Percentiles rank a stretch among this genome's conserved stretches.
Evolutionary conservation across 164 flowering plant genomes (phyloP).

Genomic region (Dillenia suffruticosa): DNA sequence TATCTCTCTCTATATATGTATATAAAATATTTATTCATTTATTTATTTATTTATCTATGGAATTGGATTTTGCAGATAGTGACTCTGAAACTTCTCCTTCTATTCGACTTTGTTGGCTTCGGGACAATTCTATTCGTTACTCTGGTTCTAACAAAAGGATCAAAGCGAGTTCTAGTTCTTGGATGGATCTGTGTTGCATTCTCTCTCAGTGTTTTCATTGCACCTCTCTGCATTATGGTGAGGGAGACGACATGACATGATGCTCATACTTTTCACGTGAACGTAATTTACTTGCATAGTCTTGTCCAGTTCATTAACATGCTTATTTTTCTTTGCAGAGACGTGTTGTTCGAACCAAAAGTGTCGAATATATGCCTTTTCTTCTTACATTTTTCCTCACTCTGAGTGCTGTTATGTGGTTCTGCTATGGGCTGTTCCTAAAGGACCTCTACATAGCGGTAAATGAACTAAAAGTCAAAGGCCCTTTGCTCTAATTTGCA

Average conservation of each 20-base stretch:
- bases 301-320: not conserved
- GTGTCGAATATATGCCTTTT: slow-evolving; percentile 25
- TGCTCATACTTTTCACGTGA: too few species aligned
- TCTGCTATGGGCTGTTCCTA: slow-evolving; percentile 15
- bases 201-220: slow-evolving; percentile 11
- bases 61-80: slow-evolving; percentile 14
- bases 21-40: not conserved
- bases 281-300: too few species aligned
- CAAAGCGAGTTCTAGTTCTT: slow-evolving; percentile 3
- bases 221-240: slow-evolving; percentile 22
- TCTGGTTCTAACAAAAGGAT: slow-evolving; percentile 12
- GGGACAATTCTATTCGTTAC: slow-evolving; percentile 19
- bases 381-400: slow-evolving; percentile 12
- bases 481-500: too few species aligned
- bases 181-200: slow-evolving; percentile 23
- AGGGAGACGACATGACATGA: not conserved
- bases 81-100: slow-evolving; percentile 22
- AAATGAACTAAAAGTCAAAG: not conserved
- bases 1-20: too few species aligned
- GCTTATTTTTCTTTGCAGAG: slow-evolving; percentile 8
- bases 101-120: slow-evolving; percentile 25
- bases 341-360: slow-evolving; percentile 17
- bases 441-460: slow-evolving; percentile 21
- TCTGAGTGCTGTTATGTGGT: slow-evolving; percentile 16
- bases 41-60: not conserved